Conservation (phyloP, 345 rosid species). For the Citrus inodora region DNA sequence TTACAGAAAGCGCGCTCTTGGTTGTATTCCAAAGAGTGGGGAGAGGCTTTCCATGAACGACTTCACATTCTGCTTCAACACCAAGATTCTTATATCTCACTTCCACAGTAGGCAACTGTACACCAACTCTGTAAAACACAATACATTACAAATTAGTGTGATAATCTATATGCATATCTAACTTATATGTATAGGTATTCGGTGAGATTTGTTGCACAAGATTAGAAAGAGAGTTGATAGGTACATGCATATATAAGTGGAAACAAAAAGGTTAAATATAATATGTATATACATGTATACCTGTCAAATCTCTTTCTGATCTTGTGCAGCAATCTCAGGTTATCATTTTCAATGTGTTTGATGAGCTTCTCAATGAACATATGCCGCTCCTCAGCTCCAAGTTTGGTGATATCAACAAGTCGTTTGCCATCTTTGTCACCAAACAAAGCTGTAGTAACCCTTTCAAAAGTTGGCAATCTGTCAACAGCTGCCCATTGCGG, state of each 20-base stretch:
- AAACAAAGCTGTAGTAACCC: background rate
- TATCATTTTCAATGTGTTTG: background rate
- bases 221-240: too few species aligned
- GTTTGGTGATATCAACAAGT: background rate
- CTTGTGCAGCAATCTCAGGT: background rate
- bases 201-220: too few species aligned
- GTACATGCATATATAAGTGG: background rate
- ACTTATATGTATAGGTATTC: too few species aligned
- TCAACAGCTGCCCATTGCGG: slow-evolving; percentile 23
- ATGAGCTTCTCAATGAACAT: background rate
- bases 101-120: slow-evolving; percentile 37
- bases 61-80: slow-evolving; percentile 39
- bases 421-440: background rate
- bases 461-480: background rate
- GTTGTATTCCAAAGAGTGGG: slow-evolving; percentile 44
- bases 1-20: background rate
- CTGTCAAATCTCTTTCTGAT: slow-evolving; percentile 22
- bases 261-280: background rate
- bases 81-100: slow-evolving; percentile 35
- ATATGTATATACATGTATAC: background rate
- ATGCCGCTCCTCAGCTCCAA: background rate
- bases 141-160: background rate
- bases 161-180: background rate
- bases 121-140: slow-evolving; percentile 36
- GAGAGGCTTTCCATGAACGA: slow-evolving; percentile 41